phyloP scores from a whole-genome alignment of 2,329 filamentous ascomycete genomes.

The Microascus cirrosus region DNA sequence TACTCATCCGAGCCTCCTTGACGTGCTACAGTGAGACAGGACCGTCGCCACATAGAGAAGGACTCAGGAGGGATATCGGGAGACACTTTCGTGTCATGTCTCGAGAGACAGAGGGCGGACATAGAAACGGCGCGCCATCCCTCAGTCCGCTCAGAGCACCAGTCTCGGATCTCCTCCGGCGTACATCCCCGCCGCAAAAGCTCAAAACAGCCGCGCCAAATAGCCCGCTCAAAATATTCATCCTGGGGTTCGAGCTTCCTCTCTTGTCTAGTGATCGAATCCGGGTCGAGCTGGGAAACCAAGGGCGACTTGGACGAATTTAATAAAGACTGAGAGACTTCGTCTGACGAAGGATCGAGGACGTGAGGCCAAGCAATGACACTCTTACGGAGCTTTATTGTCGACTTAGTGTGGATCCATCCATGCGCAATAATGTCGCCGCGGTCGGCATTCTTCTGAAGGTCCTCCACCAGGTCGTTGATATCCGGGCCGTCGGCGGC shows the following conservation, averaged over 20 bases:
- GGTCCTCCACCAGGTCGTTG: conserved; percentile 62
- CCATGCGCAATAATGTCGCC: conserved; percentile 77
- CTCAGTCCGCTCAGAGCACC: conserved; percentile 78
- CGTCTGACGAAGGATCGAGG: conserved; percentile 50
- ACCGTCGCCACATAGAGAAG: conserved; percentile 61
- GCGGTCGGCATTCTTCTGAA: conserved; percentile 65
- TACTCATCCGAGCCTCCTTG: conserved; percentile 62
- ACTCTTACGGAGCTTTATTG: conserved; percentile 83
- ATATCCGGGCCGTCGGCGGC: conserved; percentile 62
- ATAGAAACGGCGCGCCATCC: conserved; percentile 81
- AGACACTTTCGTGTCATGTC: conserved; percentile 29
- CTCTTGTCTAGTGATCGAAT: conserved; percentile 71
- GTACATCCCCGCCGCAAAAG: conserved; percentile 77
- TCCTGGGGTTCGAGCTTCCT: conserved; percentile 71
- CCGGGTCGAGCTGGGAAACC: conserved; percentile 84
- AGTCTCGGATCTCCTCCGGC: conserved; percentile 65
- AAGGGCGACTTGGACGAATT: conserved; percentile 53
- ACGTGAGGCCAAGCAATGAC: conserved; percentile 52
- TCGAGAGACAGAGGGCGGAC: conserved; percentile 55
- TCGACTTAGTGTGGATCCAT: conserved; percentile 83
- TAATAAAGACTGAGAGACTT: conserved; percentile 41
- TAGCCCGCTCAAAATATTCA: conserved; percentile 76
- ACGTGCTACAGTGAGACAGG: conserved; percentile 62
- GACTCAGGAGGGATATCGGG: conserved; percentile 28
- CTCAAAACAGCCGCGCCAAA: conserved; percentile 92